Evolutionary conservation across 345 rosid genomes (phyloP), one percentile per base, ranked within the genome.

Genomic region (Citrus hindsii): DNA sequence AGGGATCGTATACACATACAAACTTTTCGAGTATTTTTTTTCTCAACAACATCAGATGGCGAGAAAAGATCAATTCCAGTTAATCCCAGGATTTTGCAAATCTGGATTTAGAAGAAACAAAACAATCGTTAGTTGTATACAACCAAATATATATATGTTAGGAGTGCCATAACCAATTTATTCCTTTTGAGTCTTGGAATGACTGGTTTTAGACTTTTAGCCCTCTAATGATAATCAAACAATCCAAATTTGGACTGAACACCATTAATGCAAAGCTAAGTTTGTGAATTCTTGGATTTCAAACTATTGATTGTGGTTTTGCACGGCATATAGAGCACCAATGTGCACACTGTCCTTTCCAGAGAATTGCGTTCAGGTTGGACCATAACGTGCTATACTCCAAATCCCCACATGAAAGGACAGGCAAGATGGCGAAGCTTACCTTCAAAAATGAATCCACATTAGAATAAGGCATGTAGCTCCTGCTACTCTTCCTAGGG

Each of bases 31-130:
- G 80, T 79, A 66, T 67, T 30, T 76, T 63, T 76, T 67, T 79
- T 83, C 73, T 83, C 85, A 10, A 83, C 85, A 21, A 83, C 82
- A n/a, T 83, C 85, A 25, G 85, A 79, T 48, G 82, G 85, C 37
- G 85, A 76, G 76, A 83, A 83, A 28, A 83, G 80, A 71, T 83
- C 85, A 13, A 83, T 79, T 68, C 82, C 85, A 21, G 74, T 30
- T 79, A 83, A 59, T 71, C 80, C 85, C 71, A 79, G 30, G 65
- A 76, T 58, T 83, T 83, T 83, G 78, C 85, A 83, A 42, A 83
- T 71, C 85, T 83, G 67, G 60, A 79, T 46, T 66, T 46, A 37
- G 42, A 71, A 65, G 28, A 83, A 35, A 64, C 24, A n/a, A 19
- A 73, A 59, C 42, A 66, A 64, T 18, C 14, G 12, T 64, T 5